A percentile compares a stretch with the other conserved stretches of the same genome.
Evolutionary conservation across 1,139 yeast species (phyloP).

Genomic region (Hyphopichia pseudoburtonii): DNA sequence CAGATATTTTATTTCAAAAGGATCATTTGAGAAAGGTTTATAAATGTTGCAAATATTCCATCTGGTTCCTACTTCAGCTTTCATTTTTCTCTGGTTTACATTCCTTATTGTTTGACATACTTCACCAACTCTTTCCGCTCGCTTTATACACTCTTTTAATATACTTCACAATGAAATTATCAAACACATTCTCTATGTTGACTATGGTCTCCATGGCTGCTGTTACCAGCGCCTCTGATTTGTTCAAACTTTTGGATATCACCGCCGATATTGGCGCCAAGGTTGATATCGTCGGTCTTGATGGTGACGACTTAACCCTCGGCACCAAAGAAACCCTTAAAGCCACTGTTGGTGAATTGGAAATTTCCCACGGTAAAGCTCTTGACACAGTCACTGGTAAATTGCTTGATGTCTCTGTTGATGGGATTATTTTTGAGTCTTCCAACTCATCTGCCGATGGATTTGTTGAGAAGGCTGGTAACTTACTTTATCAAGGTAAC

Average conservation of each 20-base stretch:
- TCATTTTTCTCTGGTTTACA: too few species aligned
- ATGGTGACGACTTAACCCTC: conserved; percentile 22
- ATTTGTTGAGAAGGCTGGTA: conserved; percentile 15
- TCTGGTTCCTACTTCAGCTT: too few species aligned
- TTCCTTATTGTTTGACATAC: too few species aligned
- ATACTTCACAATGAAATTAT: conserved; percentile 3
- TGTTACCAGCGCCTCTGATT: conserved; percentile 20
- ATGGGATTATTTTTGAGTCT: neutral
- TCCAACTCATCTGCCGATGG: neutral
- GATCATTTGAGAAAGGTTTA: too few species aligned
- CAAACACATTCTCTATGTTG: conserved; percentile 15
- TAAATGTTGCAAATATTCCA: too few species aligned
- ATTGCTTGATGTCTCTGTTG: neutral
- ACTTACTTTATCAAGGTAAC: conserved; percentile 14
- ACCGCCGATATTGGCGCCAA: conserved; percentile 16
- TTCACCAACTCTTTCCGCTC: neutral
- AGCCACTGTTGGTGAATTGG: conserved; percentile 12
- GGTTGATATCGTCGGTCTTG: conserved; percentile 15
- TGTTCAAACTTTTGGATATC: conserved; percentile 18
- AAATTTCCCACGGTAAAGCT: conserved; percentile 10
- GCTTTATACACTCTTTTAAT: too few species aligned
- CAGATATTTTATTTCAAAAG: too few species aligned
- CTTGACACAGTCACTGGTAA: conserved; percentile 15
- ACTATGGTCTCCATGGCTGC: conserved; percentile 21
- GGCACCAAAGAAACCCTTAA: conserved; percentile 13